These are phyloP conservation scores for Tulasnella sp. DNA, from an alignment of 768 basidiomycete species.

Conservation along the genomic window DNA sequence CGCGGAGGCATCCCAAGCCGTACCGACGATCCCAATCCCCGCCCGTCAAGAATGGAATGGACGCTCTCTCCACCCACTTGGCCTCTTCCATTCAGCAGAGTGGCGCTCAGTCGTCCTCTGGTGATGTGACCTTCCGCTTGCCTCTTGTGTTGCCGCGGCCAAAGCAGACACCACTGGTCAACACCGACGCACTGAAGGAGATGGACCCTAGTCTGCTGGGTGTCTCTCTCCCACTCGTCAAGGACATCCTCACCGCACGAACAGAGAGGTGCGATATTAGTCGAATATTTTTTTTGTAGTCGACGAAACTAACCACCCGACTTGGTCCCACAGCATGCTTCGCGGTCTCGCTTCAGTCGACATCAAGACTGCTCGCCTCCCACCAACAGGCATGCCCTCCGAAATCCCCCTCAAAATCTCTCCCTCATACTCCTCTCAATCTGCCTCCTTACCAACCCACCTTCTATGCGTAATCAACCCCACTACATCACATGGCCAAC, in stretches of 20 bases:
- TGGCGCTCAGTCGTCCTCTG: background rate
- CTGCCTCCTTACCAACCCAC: constrained; percentile 32
- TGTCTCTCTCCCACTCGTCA: constrained; percentile 57
- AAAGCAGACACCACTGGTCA: constrained; percentile 15
- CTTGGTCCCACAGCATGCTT: constrained; percentile 22
- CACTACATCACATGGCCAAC: constrained; percentile 27
- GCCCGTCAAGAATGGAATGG: background rate
- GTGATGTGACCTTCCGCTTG: constrained; percentile 13
- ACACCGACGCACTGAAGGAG: constrained; percentile 45
- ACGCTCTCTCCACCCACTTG: background rate
- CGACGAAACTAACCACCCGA: background rate
- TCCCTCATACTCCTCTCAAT: constrained; percentile 34
- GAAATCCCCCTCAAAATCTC: constrained; percentile 40
- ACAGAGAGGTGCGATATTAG: constrained; percentile 39
- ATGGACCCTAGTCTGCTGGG: constrained; percentile 45
- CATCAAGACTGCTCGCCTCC: constrained; percentile 37
- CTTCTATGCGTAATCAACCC: constrained; percentile 31
- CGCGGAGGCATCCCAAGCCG: background rate
- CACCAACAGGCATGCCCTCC: constrained; percentile 27
- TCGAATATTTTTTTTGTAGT: background rate
- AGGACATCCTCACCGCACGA: constrained; percentile 41
- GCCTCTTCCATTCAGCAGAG: background rate
- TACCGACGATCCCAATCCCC: background rate
- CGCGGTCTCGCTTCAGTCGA: constrained; percentile 5
- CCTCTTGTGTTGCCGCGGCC: constrained; percentile 8